These are phyloP conservation scores for Zelopaecilomyces penicillatus DNA, from an alignment of 2,329 filamentous ascomycete species.

Conservation along the genomic window DNA sequence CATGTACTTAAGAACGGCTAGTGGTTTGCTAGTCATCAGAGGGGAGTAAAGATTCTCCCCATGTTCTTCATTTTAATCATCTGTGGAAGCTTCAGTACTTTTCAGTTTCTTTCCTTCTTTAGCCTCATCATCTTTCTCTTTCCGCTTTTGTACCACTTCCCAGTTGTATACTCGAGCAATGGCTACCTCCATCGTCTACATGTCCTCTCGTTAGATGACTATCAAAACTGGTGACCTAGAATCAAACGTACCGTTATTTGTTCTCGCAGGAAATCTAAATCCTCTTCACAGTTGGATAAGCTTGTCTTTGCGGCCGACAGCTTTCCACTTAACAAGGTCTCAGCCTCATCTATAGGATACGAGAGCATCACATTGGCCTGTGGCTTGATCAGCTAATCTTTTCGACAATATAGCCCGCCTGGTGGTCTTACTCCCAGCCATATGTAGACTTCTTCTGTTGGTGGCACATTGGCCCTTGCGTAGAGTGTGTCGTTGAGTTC, in stretches of 20 bases:
- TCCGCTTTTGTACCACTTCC: slow-evolving; percentile 93
- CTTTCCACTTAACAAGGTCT: slow-evolving; percentile 69
- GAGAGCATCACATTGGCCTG: slow-evolving; percentile 96
- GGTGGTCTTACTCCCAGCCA: slow-evolving; percentile 69
- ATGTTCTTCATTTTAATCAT: no score
- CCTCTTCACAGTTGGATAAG: slow-evolving; percentile 85
- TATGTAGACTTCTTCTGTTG: slow-evolving; percentile 85
- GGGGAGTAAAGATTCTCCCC: no score
- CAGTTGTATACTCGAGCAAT: slow-evolving; percentile 98
- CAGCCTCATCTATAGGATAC: slow-evolving; percentile 83
- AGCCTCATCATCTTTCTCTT: slow-evolving; percentile 67
- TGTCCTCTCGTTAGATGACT: slow-evolving; percentile 1
- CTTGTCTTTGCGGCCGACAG: slow-evolving; percentile 70
- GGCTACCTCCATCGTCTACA: slow-evolving; percentile 90
- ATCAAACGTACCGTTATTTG: slow-evolving; percentile 73
- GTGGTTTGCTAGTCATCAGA: no score
- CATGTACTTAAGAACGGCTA: no score
- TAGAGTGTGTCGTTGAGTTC: slow-evolving; percentile 95
- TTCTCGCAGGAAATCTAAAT: slow-evolving; percentile 88
- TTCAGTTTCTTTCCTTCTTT: slow-evolving; percentile 32
- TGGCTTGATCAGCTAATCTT: slow-evolving; percentile 7
- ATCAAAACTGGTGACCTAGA: background rate
- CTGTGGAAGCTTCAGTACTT: slow-evolving; percentile 20
- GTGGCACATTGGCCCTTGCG: slow-evolving; percentile 73
- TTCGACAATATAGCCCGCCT: background rate